Base-by-base conservation (phyloP, 1,284 basidiomycete genomes). In the Pseudozyma flocculosa region DNA sequence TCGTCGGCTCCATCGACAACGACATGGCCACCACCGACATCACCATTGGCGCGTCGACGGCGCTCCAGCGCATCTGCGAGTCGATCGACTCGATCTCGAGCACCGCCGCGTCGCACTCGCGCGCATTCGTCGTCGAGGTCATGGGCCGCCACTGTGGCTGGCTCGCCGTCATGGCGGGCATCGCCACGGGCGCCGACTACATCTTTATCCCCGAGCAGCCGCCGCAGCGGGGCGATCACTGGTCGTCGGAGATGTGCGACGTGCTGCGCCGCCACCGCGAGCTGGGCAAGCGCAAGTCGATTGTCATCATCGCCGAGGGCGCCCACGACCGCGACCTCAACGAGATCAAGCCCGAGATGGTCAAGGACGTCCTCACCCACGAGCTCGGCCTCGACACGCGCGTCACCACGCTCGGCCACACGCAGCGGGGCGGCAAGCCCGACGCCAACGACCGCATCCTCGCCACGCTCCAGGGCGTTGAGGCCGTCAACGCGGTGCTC, bases 101-200 rank as follows among this genome's bases (percentile, higher is more conserved):
- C 8, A 98, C 94, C 1, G 94, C 94, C 13, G 86, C 86, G 52
- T 94, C 91, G 47, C 94, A 99, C 79, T 95, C 92, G 15, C 86
- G 95, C 63, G 95, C 95, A 0, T 99, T 99, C 79, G 94, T 98
- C 43, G 84, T 99, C 30, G 95, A 98, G 78, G 94, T 98, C 59
- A 99, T 98, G 95, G 95, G 95, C 23, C 83, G 94, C 44, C 90
- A 97, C 77, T 98, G 95, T 78, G 95, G 95, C 32, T 98, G 93
- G 95, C 83, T 98, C 23, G 92, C 94, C 1, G 82, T 97, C 37
- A 84, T 93, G 78, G 93, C 93, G 8, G 92, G 90, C 62, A 87
- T 97, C 42, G 90, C 89, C 84, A 88, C 88, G 24, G 95, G 94
- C 19, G 94, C 93, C 42, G 94, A 99, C 78, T 97, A 93, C 78